phyloP scores from a whole-genome alignment of 176 grass and related monocot species.

The Oryza brachyantha region DNA sequence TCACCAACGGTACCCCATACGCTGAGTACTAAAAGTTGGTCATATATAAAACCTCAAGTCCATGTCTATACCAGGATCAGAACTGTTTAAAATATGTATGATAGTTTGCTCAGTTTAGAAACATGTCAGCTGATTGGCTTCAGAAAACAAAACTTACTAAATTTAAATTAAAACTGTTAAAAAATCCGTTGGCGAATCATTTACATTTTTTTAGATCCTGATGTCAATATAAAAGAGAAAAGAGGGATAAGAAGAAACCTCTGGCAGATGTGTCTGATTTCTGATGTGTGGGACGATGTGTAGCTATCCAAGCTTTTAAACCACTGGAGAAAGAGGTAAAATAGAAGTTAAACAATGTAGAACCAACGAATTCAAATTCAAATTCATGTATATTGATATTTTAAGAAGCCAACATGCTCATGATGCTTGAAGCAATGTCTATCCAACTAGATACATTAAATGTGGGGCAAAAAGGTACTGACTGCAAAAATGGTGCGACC shows the following conservation, averaged over 20 bases:
- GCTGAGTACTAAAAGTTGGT: background rate
- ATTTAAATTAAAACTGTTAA: background rate
- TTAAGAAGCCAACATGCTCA: background rate
- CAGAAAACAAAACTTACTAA: background rate
- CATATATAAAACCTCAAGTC: background rate
- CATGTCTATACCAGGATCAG: background rate
- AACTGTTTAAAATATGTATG: background rate
- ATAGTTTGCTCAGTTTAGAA: background rate
- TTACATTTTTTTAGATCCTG: slow-evolving; percentile 2
- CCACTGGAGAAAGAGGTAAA: slow-evolving; percentile 29
- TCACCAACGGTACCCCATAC: background rate
- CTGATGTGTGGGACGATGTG: slow-evolving; percentile 49
- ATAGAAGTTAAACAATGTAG: slow-evolving; percentile 18
- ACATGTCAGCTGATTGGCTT: background rate
- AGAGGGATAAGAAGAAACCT: slow-evolving; percentile 55
- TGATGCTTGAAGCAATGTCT: background rate
- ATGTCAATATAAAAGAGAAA: background rate
- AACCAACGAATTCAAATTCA: background rate
- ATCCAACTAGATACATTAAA: background rate
- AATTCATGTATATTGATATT: background rate
- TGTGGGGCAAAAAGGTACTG: slow-evolving; percentile 29
- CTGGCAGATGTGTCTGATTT: slow-evolving; percentile 71
- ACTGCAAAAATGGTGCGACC: slow-evolving; percentile 93
- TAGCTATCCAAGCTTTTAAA: slow-evolving; percentile 71
- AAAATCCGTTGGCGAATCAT: background rate